phyloP scores from a whole-genome alignment of 257 asterid genomes.

The Solanum pinnatisectum region DNA sequence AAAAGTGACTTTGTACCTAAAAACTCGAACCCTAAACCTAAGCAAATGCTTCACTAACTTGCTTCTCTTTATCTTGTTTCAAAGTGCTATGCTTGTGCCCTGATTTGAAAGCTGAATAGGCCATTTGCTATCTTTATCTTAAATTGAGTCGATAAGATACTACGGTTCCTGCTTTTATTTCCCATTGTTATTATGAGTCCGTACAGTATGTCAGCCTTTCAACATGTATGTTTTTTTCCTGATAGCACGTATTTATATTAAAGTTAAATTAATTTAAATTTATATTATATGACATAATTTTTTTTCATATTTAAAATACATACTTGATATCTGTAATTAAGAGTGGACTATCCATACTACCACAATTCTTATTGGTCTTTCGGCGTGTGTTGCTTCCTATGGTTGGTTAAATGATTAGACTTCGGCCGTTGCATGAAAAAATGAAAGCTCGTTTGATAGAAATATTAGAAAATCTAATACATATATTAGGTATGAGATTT shows the following conservation, averaged over 20 bases:
- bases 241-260: too few relatives aligned
- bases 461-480: neutral
- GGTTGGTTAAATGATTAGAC: neutral
- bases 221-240: neutral
- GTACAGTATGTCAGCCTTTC: neutral
- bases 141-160: neutral
- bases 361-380: neutral
- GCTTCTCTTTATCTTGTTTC: neutral
- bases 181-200: neutral
- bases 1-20: too few relatives aligned
- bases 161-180: neutral
- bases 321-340: too few relatives aligned
- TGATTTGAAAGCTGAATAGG: neutral
- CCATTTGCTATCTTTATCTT: neutral
- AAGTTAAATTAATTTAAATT: too few relatives aligned
- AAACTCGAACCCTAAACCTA: neutral
- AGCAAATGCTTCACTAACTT: neutral
- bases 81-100: neutral
- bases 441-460: neutral
- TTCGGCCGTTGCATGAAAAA: too few relatives aligned
- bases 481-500: neutral
- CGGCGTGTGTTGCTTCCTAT: neutral
- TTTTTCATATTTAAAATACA: neutral
- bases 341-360: neutral
- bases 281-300: too few relatives aligned